phyloP scores from a whole-genome alignment of 352 stramenopile genomes.

The Phytophthora europaea region DNA sequence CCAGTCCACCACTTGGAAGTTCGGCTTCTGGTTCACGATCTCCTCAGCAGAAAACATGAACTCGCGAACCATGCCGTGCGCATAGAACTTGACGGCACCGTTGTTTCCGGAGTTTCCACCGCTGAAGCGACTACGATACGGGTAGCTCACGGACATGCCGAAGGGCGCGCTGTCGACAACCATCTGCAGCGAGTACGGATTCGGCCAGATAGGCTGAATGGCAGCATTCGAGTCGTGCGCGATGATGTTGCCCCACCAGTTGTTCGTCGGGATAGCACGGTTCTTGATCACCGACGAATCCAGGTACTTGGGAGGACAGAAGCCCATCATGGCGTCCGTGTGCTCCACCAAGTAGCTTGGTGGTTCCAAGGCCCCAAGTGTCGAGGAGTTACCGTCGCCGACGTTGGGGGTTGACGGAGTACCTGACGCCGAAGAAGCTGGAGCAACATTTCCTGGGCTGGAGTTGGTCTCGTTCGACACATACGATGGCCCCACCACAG shows the following conservation, averaged over 20 bases:
- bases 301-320: constrained; percentile 68
- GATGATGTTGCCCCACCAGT: constrained; percentile 83
- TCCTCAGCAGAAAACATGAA: constrained; percentile 66
- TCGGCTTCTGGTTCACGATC: constrained; percentile 50
- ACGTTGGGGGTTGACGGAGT: constrained; percentile 10
- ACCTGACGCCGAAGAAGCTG: constrained; percentile 10
- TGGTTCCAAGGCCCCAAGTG: constrained; percentile 36
- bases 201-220: constrained; percentile 67
- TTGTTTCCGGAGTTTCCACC: constrained; percentile 66
- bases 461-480: constrained; percentile 13
- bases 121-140: constrained; percentile 60
- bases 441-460: constrained; percentile 1
- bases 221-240: constrained; percentile 41
- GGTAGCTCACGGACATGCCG: constrained; percentile 66
- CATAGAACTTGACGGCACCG: constrained; percentile 62
- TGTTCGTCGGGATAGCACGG: constrained; percentile 75
- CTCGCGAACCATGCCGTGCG: constrained; percentile 58
- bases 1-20: constrained; percentile 67
- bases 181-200: constrained; percentile 64
- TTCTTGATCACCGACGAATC: constrained; percentile 49
- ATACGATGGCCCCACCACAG: constrained; percentile 25
- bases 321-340: constrained; percentile 60
- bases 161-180: constrained; percentile 53
- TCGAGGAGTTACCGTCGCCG: constrained; percentile 19
- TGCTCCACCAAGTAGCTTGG: constrained; percentile 53